Evolutionary conservation across 192 early-diverging fungal genomes (phyloP).

Genomic region (Backusella parvicylindrica): DNA sequence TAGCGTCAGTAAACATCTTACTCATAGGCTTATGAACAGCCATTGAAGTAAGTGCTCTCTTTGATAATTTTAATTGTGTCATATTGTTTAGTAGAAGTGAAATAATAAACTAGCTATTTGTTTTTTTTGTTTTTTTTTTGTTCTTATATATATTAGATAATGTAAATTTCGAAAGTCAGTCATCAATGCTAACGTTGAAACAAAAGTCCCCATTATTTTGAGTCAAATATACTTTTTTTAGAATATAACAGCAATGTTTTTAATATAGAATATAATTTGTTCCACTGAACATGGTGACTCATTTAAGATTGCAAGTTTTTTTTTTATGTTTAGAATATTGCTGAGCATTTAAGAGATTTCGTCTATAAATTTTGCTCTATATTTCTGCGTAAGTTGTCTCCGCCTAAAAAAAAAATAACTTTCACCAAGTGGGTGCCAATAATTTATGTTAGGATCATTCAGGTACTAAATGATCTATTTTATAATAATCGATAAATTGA

Average conservation of each 20-base stretch:
- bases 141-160: background rate
- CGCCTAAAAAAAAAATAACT: background rate
- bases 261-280: background rate
- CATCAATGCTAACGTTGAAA: background rate
- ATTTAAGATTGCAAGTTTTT: background rate
- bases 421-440: no score
- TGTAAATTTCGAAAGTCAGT: background rate
- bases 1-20: background rate
- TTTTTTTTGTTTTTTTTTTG: background rate
- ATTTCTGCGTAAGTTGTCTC: background rate
- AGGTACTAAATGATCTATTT: background rate
- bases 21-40: background rate
- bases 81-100: background rate
- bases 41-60: background rate
- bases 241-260: background rate
- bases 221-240: background rate
- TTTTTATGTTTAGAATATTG: background rate
- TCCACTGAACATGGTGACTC: background rate
- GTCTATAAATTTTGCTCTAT: background rate
- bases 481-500: background rate
- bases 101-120: background rate
- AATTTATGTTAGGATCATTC: background rate
- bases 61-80: conserved; percentile 1
- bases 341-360: background rate
- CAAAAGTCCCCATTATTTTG: background rate